phyloP scores from a whole-genome alignment of 1,284 basidiomycete genomes.

The Melanopsichium pennsylvanicum region DNA sequence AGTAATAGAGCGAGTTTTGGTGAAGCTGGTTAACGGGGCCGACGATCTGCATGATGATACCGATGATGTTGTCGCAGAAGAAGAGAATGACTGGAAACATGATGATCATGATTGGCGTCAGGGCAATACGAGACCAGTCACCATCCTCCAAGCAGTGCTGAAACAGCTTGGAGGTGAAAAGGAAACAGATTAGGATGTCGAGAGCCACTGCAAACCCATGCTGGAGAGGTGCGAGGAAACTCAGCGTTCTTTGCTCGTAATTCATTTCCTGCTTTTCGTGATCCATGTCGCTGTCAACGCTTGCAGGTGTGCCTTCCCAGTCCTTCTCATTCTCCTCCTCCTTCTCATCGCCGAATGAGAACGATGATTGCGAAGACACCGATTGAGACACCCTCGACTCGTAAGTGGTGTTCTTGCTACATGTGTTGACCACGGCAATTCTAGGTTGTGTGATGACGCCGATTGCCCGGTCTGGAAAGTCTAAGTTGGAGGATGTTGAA shows the following conservation, averaged over 20 bases:
- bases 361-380: not conserved
- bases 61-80: constrained; percentile 72
- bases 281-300: not conserved
- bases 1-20: constrained; percentile 66
- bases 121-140: constrained; percentile 73
- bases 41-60: constrained; percentile 47
- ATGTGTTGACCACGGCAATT: not conserved
- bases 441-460: not conserved
- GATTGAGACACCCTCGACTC: not conserved
- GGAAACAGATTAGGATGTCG: constrained; percentile 69
- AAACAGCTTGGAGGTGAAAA: constrained; percentile 73
- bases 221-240: constrained; percentile 66
- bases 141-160: constrained; percentile 76
- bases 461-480: not conserved
- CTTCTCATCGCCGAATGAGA: not conserved
- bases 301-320: too few relatives aligned
- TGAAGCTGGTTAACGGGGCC: constrained; percentile 74
- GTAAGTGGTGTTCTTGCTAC: not conserved
- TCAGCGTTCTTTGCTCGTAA: not conserved
- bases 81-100: constrained; percentile 75
- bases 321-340: not conserved
- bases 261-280: not conserved
- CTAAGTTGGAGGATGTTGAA: too few relatives aligned
- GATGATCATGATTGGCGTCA: constrained; percentile 71
- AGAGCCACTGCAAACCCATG: constrained; percentile 73